Base-by-base conservation (phyloP, 2,329 filamentous ascomycete species). In the Phoma sp. region DNA sequence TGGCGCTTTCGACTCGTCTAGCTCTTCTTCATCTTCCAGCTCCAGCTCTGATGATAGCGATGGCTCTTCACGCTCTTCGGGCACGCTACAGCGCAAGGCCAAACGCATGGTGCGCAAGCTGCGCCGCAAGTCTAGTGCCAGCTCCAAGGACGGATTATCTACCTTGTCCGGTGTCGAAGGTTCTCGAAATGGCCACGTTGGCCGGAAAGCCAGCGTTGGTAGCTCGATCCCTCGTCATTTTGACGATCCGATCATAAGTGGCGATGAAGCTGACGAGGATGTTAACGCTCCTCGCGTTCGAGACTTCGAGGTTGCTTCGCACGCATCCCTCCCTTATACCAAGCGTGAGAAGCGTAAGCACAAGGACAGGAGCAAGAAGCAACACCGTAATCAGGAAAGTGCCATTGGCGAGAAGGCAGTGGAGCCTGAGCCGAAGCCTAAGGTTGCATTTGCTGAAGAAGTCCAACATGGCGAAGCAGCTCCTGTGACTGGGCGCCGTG, bases 1-100 rank as follows among this genome's bases (percentile, higher is more conserved):
- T 15, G 89, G 90, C 26, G 91, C 93, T 76, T 83, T 96, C 67
- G 90, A 95, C 60, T 86, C 87, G 0, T 90, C 88, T 2, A 81
- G 77, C 47, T 83, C 83, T 46, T 86, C 85, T 7, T 78, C 75
- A 5, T 76, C 72, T 15, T 72, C 70, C 30, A 76, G 73, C 6
- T 75, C 71, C 57, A 69, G 69, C 48, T 72, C 69, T 12, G 90
- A 93, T 61, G 90, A 88, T 0, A 89, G 90, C 55, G 82, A 82
- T 42, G 86, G 86, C 5, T 84, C 83, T 3, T 84, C 83, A 28
- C 91, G 50, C 3, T 68, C 89, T 1, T 85, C 86, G 57, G 92
- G 88, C 1, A 90, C 91, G 12, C 86, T 88, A 2, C 90, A 89
- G 68, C 86, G 86, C 50, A 87, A 87, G 55, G 85, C 96, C 73